phyloP scores from a whole-genome alignment of 2,329 filamentous ascomycete species.

The Orbilia quercus region DNA sequence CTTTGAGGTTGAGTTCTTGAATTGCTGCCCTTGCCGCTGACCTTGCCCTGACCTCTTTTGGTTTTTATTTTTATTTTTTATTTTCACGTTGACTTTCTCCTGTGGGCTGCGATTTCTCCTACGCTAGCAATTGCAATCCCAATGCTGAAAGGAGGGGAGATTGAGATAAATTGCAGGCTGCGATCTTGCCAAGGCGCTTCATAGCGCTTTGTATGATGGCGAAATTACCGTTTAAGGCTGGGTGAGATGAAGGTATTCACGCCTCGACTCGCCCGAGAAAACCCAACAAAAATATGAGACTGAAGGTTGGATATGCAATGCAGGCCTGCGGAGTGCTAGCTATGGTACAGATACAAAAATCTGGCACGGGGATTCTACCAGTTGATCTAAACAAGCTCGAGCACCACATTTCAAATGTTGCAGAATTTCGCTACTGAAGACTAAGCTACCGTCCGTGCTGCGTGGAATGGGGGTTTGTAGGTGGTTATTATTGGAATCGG shows the following conservation, averaged over 20 bases:
- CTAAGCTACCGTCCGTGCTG: conserved; percentile 23
- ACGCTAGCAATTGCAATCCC: conserved; percentile 25
- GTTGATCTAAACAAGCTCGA: not conserved
- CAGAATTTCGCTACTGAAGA: not conserved
- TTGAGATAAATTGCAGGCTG: conserved; percentile 21
- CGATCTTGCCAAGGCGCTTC: conserved; percentile 32
- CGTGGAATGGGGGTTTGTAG: conserved; percentile 14
- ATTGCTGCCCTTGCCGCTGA: conserved; percentile 31
- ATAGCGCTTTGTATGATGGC: conserved; percentile 27
- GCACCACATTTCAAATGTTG: conserved; percentile 2
- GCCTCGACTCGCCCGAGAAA: conserved; percentile 10
- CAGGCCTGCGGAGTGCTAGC: too few species aligned
- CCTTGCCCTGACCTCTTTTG: conserved; percentile 33
- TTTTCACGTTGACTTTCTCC: not conserved
- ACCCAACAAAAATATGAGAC: conserved; percentile 17
- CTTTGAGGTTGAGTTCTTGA: conserved; percentile 19
- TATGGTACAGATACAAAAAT: too few species aligned
- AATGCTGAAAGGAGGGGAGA: conserved; percentile 13
- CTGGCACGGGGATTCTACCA: not conserved
- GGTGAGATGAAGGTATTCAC: conserved; percentile 22
- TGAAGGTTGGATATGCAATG: conserved; percentile 43
- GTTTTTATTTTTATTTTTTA: not conserved
- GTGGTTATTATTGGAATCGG: conserved; percentile 37
- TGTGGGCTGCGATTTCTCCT: conserved; percentile 13
- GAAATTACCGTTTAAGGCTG: conserved; percentile 21